Conservation (phyloP, 768 basidiomycete species). For the Mrakia gelida region DNA sequence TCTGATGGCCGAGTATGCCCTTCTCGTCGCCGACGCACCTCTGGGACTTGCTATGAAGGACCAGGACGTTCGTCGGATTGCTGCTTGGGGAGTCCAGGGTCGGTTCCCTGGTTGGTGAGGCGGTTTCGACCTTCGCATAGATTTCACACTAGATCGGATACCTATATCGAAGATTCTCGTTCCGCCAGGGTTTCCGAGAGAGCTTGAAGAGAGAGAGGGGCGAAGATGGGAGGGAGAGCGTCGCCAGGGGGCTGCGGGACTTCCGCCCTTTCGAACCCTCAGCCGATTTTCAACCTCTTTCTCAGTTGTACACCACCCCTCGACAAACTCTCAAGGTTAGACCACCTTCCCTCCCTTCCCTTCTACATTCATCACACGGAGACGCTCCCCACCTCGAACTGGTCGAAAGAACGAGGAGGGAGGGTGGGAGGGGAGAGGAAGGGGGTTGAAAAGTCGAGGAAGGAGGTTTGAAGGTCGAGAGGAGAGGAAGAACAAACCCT, state of each 20-base stretch:
- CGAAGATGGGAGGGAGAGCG: too few relatives aligned
- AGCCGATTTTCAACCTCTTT: too few relatives aligned
- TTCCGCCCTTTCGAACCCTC: too few relatives aligned
- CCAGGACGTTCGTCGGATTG: constrained; percentile 56
- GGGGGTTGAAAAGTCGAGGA: too few relatives aligned
- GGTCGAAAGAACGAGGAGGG: not conserved
- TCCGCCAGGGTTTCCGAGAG: too few relatives aligned
- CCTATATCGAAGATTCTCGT: too few relatives aligned
- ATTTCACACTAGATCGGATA: not conserved
- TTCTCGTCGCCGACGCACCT: constrained; percentile 68
- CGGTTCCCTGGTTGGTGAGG: constrained; percentile 39
- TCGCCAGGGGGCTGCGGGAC: too few relatives aligned
- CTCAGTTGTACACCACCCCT: not conserved
- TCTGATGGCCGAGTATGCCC: constrained; percentile 69
- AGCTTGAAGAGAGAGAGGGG: too few relatives aligned
- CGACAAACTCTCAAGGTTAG: not conserved
- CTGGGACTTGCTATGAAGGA: constrained; percentile 65
- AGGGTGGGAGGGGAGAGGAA: not conserved
- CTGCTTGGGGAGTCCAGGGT: constrained; percentile 58
- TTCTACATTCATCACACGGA: not conserved
- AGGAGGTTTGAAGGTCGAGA: too few relatives aligned
- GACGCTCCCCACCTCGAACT: not conserved
- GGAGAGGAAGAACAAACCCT: too few relatives aligned
- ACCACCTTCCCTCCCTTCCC: not conserved
- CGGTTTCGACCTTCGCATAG: not conserved